Evolutionary conservation across 129 eudicot species (phyloP).

Genomic region (Rutidosis leptorrhynchoides): DNA sequence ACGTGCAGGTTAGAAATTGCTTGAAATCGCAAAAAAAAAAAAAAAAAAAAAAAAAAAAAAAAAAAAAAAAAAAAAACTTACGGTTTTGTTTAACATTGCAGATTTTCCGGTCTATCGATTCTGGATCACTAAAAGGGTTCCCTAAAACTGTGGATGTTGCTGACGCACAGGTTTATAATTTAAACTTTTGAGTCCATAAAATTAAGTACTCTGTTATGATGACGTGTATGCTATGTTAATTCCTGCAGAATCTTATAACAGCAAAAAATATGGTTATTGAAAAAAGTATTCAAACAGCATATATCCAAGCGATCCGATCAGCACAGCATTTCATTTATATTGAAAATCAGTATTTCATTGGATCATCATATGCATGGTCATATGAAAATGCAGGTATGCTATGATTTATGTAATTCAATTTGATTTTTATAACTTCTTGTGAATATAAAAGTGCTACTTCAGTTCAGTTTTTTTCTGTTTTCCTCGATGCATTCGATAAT

Average conservation of each 20-base stretch:
- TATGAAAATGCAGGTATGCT: slow-evolving; percentile 78
- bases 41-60: background rate
- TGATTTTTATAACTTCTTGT: background rate
- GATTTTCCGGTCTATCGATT: slow-evolving; percentile 93
- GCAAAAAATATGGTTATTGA: slow-evolving; percentile 81
- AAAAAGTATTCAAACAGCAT: slow-evolving; percentile 87
- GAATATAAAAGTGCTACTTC: background rate
- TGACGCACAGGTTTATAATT: slow-evolving; percentile 49
- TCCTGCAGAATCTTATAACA: slow-evolving; percentile 72
- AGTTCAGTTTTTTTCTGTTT: background rate
- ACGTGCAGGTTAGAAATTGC: slow-evolving; percentile 66
- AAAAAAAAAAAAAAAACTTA: background rate
- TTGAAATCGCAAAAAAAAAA: background rate
- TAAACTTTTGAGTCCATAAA: slow-evolving; percentile 18
- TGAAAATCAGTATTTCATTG: slow-evolving; percentile 87
- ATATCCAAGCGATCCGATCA: slow-evolving; percentile 92
- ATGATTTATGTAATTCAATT: background rate
- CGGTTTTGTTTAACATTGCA: slow-evolving; percentile 28
- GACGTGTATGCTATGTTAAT: slow-evolving; percentile 8
- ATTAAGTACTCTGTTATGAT: slow-evolving; percentile 6
- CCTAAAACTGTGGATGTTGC: slow-evolving; percentile 73
- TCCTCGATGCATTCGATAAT: background rate
- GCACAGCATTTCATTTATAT: slow-evolving; percentile 90
- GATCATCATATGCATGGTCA: slow-evolving; percentile 93
- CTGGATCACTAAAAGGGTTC: slow-evolving; percentile 83